These are phyloP conservation scores for Fragilaria radians DNA, from an alignment of 108 stramenopile species.

Conservation along the genomic window DNA sequence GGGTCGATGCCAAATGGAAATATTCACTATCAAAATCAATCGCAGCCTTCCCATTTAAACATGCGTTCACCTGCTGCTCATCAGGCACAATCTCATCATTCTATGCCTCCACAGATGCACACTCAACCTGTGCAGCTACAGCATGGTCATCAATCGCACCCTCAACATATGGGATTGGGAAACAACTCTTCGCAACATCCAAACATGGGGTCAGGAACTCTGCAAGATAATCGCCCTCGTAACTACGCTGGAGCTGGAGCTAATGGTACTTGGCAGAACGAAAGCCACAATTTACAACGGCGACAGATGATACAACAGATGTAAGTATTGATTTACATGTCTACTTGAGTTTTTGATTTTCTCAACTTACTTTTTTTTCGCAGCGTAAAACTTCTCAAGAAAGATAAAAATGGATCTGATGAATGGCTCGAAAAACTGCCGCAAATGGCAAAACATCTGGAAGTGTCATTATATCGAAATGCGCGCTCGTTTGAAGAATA, in stretches of 20 bases:
- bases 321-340: conserved; percentile 36
- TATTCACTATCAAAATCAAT: not conserved
- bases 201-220: conserved; percentile 37
- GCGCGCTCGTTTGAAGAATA: conserved; percentile 87
- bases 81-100: conserved; percentile 11
- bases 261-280: conserved; percentile 86
- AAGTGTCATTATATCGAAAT: conserved; percentile 89
- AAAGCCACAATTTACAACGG: conserved; percentile 76
- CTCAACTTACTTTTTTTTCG: not conserved
- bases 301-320: conserved; percentile 92
- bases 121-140: conserved; percentile 4
- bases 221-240: conserved; percentile 15
- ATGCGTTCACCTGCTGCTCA: conserved; percentile 36
- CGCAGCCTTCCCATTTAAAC: conserved; percentile 17
- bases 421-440: conserved; percentile 90
- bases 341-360: not conserved
- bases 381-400: conserved; percentile 88
- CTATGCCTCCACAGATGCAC: conserved; percentile 10
- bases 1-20: not conserved
- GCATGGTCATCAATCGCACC: conserved; percentile 15
- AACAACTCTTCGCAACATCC: conserved; percentile 22
- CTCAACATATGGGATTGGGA: conserved; percentile 17
- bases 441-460: conserved; percentile 93
- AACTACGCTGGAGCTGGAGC: conserved; percentile 22
- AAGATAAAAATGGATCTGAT: conserved; percentile 82